Conservation (phyloP, 208 protist genomes). For the Zelonia costaricensis region DNA sequence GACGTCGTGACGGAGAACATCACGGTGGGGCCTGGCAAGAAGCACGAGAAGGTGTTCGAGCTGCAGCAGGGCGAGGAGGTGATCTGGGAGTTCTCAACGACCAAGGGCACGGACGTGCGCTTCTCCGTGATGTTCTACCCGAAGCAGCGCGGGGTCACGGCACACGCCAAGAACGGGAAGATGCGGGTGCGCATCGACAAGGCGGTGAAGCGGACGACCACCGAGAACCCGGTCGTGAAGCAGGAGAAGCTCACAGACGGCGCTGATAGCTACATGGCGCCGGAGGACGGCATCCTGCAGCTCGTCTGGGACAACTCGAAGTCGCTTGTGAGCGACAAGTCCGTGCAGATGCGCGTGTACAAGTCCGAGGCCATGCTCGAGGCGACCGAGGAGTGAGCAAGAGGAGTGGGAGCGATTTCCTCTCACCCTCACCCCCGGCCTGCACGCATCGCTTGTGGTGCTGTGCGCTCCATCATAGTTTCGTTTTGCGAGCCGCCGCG, state of each 20-base stretch:
- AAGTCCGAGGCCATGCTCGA: slow-evolving; percentile 35
- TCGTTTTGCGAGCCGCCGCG: no score
- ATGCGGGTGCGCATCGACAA: slow-evolving; percentile 40
- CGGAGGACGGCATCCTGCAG: slow-evolving; percentile 51
- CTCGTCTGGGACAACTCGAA: slow-evolving; percentile 66
- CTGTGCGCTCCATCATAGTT: neutral
- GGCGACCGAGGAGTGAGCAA: neutral
- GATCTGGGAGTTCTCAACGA: slow-evolving; percentile 62
- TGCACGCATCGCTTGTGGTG: neutral
- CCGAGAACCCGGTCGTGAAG: slow-evolving; percentile 46
- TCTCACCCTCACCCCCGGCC: no score
- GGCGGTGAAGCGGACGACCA: slow-evolving; percentile 28
- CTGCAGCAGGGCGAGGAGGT: slow-evolving; percentile 50
- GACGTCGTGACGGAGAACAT: slow-evolving; percentile 57
- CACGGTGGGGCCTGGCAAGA: slow-evolving; percentile 40
- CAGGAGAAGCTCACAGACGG: slow-evolving; percentile 49
- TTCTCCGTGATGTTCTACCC: slow-evolving; percentile 53
- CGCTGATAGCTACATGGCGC: slow-evolving; percentile 45
- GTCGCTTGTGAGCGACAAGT: slow-evolving; percentile 46
- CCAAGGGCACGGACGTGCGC: slow-evolving; percentile 37
- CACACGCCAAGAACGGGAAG: slow-evolving; percentile 24
- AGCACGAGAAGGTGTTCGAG: slow-evolving; percentile 47
- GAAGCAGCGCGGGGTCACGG: slow-evolving; percentile 32
- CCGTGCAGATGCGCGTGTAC: slow-evolving; percentile 65
- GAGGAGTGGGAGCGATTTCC: no score